These are phyloP conservation scores for Arthrobotrys conoides DNA, from an alignment of 2,329 filamentous ascomycete species.

Conservation along the genomic window DNA sequence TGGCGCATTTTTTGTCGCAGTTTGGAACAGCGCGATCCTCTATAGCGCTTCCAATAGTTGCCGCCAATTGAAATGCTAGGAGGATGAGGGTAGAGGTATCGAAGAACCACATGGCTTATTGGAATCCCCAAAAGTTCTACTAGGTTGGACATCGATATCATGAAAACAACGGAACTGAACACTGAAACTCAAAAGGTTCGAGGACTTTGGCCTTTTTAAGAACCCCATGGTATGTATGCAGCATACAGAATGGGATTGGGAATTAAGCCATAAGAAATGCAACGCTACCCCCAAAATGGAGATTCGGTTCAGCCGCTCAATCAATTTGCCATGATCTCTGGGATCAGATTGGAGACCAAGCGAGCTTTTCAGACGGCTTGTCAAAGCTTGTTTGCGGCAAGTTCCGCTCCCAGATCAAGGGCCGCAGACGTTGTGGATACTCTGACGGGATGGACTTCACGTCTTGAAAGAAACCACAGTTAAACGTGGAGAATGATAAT, in stretches of 20 bases:
- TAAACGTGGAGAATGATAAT: background rate
- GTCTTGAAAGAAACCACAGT: background rate
- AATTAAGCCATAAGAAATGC: constrained; percentile 16
- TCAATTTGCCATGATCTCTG: constrained; percentile 38
- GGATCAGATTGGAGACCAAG: constrained; percentile 72
- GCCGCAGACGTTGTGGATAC: background rate
- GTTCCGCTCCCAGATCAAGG: constrained; percentile 71
- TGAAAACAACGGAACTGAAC: background rate
- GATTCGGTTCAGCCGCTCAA: constrained; percentile 37
- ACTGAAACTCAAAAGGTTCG: background rate
- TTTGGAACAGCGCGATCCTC: constrained; percentile 3
- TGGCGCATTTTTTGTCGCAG: constrained; percentile 32
- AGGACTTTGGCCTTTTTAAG: constrained; percentile 1
- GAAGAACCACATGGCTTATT: constrained; percentile 4
- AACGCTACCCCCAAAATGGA: constrained; percentile 30
- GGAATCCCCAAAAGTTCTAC: too few relatives aligned
- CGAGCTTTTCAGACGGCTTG: constrained; percentile 67
- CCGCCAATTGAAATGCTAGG: background rate
- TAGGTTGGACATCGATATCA: background rate
- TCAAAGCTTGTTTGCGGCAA: constrained; percentile 74
- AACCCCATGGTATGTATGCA: background rate
- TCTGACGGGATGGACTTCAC: background rate
- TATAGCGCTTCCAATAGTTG: background rate
- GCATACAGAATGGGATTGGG: background rate
- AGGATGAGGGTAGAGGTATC: background rate